Percentiles rank a stretch among this genome's conserved stretches.
Evolutionary conservation across 495 filamentous ascomycete species (phyloP).

Genomic region (Apodospora peruviana): DNA sequence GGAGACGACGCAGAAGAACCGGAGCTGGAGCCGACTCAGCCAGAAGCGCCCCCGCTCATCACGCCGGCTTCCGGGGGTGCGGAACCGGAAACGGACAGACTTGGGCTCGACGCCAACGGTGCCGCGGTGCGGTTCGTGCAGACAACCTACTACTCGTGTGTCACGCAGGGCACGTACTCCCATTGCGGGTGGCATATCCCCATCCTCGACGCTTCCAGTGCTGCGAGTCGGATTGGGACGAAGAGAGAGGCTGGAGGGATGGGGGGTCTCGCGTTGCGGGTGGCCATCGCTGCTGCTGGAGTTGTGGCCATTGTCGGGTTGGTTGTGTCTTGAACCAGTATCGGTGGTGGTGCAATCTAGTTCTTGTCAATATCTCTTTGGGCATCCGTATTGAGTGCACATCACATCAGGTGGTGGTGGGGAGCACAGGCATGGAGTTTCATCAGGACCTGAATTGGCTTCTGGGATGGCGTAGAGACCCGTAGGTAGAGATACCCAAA

Average conservation of each 20-base stretch:
- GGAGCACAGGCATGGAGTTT: no score
- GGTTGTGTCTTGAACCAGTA: background rate
- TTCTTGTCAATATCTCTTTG: background rate
- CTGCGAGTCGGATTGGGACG: slow-evolving; percentile 11
- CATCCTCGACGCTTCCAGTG: no score
- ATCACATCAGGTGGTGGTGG: no score
- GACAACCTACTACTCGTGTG: slow-evolving; percentile 41
- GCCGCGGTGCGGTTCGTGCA: slow-evolving; percentile 17
- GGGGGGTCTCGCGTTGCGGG: slow-evolving; percentile 2
- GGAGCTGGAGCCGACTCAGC: background rate
- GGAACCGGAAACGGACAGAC: no score
- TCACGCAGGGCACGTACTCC: slow-evolving; percentile 22
- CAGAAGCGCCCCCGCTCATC: background rate
- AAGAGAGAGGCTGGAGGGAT: slow-evolving; percentile 8
- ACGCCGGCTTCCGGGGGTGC: background rate
- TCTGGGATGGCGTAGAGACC: no score
- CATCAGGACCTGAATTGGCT: background rate
- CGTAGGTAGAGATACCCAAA: no score
- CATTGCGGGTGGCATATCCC: slow-evolving; percentile 43
- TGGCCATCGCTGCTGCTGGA: background rate
- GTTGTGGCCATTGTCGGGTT: background rate
- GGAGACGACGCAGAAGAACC: background rate
- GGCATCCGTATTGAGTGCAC: no score
- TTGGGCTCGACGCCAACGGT: slow-evolving; percentile 5
- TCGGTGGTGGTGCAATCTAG: no score